phyloP scores from a whole-genome alignment of 2,329 filamentous ascomycete species.

The Biscogniauxia sp. region DNA sequence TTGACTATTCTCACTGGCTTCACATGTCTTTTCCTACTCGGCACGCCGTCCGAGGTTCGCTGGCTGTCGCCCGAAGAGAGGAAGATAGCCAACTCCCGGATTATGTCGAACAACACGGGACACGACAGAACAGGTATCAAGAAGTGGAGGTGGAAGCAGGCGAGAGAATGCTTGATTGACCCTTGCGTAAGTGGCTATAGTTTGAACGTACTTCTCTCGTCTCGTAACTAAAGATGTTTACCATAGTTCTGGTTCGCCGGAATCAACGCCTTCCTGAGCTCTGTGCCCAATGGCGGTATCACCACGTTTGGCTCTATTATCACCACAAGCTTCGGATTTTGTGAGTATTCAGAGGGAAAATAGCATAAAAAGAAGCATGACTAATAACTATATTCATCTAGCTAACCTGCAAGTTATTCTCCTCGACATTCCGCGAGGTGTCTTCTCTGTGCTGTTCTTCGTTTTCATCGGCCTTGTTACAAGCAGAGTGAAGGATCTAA shows the following conservation, averaged over 20 bases:
- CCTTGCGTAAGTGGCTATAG: slow-evolving; percentile 26
- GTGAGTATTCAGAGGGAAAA: slow-evolving; percentile 18
- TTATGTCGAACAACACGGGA: slow-evolving; percentile 36
- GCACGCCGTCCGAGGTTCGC: slow-evolving; percentile 38
- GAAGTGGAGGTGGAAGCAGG: slow-evolving; percentile 38
- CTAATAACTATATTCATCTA: slow-evolving; percentile 11
- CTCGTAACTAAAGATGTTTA: background rate
- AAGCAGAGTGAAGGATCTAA: slow-evolving; percentile 33
- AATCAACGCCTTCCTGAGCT: slow-evolving; percentile 36
- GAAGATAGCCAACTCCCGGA: slow-evolving; percentile 36
- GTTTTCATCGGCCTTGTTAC: slow-evolving; percentile 33
- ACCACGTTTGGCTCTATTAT: slow-evolving; percentile 36
- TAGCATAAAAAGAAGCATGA: background rate
- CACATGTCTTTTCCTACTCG: slow-evolving; percentile 35
- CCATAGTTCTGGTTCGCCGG: slow-evolving; percentile 37
- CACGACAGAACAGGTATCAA: slow-evolving; percentile 37
- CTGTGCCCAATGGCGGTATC: slow-evolving; percentile 37
- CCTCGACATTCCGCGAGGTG: slow-evolving; percentile 34
- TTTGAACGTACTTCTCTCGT: background rate
- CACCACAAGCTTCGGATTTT: slow-evolving; percentile 36
- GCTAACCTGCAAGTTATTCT: slow-evolving; percentile 37
- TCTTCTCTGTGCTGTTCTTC: slow-evolving; percentile 36
- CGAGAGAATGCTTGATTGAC: slow-evolving; percentile 34
- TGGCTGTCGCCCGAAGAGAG: slow-evolving; percentile 37
- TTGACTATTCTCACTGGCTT: slow-evolving; percentile 34